A percentile compares a stretch with the other conserved stretches of the same genome.
Conservation (phyloP, 441 rosid species). For the Isatis lusitanica region DNA sequence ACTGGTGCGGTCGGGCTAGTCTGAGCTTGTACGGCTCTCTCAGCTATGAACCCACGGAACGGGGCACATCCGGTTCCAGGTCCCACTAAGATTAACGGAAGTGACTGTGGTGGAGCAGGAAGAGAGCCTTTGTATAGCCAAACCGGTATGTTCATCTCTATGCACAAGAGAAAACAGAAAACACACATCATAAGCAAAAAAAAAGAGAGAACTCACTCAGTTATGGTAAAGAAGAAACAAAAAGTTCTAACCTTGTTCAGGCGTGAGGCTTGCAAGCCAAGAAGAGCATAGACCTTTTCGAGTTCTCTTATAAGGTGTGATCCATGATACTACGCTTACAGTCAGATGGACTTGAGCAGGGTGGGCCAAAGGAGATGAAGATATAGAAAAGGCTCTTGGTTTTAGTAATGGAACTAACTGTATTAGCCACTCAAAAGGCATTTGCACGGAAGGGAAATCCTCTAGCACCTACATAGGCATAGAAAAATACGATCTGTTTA, state of each 20-base stretch:
- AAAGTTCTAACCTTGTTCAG: conserved; percentile 56
- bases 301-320: conserved; percentile 81
- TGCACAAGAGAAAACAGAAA: neutral
- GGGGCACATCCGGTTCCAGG: conserved; percentile 99
- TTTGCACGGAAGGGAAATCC: conserved; percentile 91
- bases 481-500: conserved; percentile 24
- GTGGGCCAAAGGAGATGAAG: conserved; percentile 83
- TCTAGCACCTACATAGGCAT: conserved; percentile 63
- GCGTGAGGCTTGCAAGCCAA: conserved; percentile 82
- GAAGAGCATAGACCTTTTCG: conserved; percentile 80
- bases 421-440: conserved; percentile 96
- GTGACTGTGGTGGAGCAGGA: conserved; percentile 69
- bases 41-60: conserved; percentile 82
- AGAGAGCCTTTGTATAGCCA: conserved; percentile 84
- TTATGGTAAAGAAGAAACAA: neutral
- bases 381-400: conserved; percentile 85
- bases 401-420: conserved; percentile 86
- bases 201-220: conserved; percentile 13
- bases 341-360: conserved; percentile 88
- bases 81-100: conserved; percentile 80
- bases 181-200: conserved; percentile 4
- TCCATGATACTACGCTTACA: conserved; percentile 81
- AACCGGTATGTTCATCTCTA: conserved; percentile 65
- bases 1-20: conserved; percentile 58
- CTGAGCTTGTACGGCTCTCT: conserved; percentile 63